Evolutionary conservation across 2,329 filamentous ascomycete genomes (phyloP).

Genomic region (Lojkania enalia): DNA sequence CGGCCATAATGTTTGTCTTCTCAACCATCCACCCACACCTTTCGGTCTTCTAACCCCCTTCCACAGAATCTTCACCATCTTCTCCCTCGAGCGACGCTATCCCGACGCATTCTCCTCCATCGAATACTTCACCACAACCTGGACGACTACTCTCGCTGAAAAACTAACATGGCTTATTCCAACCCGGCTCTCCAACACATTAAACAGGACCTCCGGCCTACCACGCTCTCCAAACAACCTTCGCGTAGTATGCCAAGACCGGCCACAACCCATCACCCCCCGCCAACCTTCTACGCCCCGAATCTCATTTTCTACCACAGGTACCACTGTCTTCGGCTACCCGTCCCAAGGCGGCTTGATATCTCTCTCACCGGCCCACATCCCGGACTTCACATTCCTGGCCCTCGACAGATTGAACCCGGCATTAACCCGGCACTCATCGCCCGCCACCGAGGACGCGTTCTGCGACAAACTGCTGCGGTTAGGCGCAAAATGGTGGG

Average conservation of each 20-base stretch:
- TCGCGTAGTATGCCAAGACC: background rate
- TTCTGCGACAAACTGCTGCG: conserved; percentile 18
- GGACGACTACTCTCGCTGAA: background rate
- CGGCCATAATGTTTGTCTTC: background rate
- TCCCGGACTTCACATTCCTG: conserved; percentile 19
- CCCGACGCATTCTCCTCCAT: background rate
- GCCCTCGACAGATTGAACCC: conserved; percentile 16
- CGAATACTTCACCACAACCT: background rate
- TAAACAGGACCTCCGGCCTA: background rate
- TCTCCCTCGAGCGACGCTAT: too few relatives aligned
- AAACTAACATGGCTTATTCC: background rate
- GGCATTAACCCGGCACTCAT: conserved; percentile 7
- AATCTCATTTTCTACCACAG: background rate
- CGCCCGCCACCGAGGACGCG: conserved; percentile 13
- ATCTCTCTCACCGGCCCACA: background rate
- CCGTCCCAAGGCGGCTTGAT: background rate
- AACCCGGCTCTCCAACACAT: background rate
- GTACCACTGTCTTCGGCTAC: background rate
- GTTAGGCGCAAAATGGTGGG: conserved; percentile 23
- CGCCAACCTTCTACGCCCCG: background rate
- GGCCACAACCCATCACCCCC: background rate
- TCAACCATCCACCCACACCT: background rate
- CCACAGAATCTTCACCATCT: background rate
- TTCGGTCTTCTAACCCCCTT: background rate
- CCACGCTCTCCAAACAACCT: background rate